Conservation (phyloP, 352 stramenopile genomes). For the Globisporangium barbulae region DNA sequence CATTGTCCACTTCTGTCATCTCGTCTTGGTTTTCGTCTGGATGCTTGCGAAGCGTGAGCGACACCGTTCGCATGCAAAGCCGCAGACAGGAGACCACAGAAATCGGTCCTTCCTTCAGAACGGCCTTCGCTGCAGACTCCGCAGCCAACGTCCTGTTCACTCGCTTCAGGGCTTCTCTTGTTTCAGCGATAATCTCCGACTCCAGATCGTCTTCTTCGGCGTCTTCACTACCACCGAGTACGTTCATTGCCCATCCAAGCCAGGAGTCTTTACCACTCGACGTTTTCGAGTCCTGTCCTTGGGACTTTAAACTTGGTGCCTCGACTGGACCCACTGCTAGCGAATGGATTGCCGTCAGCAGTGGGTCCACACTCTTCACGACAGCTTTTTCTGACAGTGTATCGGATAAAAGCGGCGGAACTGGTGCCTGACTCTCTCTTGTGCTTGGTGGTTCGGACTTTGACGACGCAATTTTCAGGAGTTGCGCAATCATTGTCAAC, state of each 20-base stretch:
- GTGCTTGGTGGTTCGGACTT: constrained; percentile 25
- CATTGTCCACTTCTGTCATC: constrained; percentile 17
- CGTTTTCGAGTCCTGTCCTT: not conserved
- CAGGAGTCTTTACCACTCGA: constrained; percentile 32
- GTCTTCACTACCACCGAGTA: constrained; percentile 40
- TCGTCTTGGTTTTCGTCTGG: constrained; percentile 19
- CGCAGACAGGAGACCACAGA: constrained; percentile 44
- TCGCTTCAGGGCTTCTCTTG: constrained; percentile 45
- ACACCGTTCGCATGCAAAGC: constrained; percentile 51
- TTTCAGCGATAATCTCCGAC: constrained; percentile 66
- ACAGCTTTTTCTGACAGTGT: not conserved
- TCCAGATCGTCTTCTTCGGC: constrained; percentile 67
- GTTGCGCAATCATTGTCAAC: constrained; percentile 73
- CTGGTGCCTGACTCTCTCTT: not conserved
- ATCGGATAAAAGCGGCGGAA: not conserved
- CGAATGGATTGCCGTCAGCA: not conserved
- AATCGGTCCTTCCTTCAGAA: constrained; percentile 14
- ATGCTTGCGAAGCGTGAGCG: constrained; percentile 67
- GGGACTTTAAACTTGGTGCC: not conserved
- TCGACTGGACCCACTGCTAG: not conserved
- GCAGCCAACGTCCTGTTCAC: constrained; percentile 12
- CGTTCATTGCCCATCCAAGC: constrained; percentile 73
- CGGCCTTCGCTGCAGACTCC: constrained; percentile 13
- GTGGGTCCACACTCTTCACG: not conserved
- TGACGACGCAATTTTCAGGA: constrained; percentile 39